A percentile compares a stretch with the other conserved stretches of the same genome.
These are phyloP conservation scores for Fusarium chlamydosporum DNA, from an alignment of 2,329 filamentous ascomycete genomes.

Conservation along the genomic window DNA sequence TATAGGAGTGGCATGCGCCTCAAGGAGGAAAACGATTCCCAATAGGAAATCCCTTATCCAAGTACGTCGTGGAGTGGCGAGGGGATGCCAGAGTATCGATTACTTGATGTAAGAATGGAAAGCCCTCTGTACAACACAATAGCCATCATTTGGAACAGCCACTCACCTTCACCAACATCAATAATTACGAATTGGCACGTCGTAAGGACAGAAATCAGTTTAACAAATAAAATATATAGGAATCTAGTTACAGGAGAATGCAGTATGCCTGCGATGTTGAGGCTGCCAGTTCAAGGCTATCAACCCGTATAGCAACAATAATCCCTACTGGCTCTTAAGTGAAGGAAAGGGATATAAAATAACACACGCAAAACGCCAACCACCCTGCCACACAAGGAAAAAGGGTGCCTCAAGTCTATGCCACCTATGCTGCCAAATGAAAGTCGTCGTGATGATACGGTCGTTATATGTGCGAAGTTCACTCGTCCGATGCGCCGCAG, in stretches of 20 bases:
- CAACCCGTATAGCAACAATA: slow-evolving; percentile 35
- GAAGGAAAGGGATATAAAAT: slow-evolving; percentile 53
- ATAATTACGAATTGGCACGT: not conserved
- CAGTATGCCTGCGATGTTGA: slow-evolving; percentile 35
- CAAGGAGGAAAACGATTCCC: no score
- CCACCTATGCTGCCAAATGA: slow-evolving; percentile 54
- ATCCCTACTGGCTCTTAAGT: slow-evolving; percentile 44
- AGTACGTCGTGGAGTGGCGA: not conserved
- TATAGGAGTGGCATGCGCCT: no score
- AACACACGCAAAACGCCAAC: slow-evolving; percentile 54
- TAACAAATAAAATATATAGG: slow-evolving; percentile 30
- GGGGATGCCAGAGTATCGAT: slow-evolving; percentile 2
- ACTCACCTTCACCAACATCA: not conserved
- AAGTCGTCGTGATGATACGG: slow-evolving; percentile 53
- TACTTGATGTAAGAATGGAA: not conserved
- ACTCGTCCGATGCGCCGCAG: slow-evolving; percentile 45
- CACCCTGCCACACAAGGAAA: slow-evolving; percentile 51
- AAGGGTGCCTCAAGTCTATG: slow-evolving; percentile 56
- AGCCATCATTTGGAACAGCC: not conserved
- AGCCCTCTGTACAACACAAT: not conserved
- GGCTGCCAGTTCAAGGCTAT: slow-evolving; percentile 23
- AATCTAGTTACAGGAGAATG: slow-evolving; percentile 48
- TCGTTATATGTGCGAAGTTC: slow-evolving; percentile 54
- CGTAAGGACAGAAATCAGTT: not conserved
- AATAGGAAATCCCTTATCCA: no score